Evolutionary conservation across 208 protist species (phyloP).

Genomic region (Trypanosoma mega): DNA sequence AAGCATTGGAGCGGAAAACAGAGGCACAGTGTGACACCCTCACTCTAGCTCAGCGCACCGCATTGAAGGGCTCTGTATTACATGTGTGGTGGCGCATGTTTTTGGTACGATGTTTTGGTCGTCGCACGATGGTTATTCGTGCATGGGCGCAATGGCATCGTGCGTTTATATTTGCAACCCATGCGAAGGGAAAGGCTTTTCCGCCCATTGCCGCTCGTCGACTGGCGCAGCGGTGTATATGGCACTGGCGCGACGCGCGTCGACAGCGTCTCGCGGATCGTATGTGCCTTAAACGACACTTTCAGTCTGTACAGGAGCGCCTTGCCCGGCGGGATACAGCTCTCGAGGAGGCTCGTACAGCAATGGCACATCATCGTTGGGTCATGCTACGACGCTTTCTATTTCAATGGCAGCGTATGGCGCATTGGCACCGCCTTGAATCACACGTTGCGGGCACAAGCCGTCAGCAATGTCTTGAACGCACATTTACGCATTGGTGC

Average conservation of each 20-base stretch:
- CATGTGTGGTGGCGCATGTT: conserved; percentile 17
- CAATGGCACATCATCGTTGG: neutral
- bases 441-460: no score
- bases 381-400: conserved; percentile 3
- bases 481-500: no score
- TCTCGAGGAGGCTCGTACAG: neutral
- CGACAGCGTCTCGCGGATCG: conserved; percentile 7
- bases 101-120: conserved; percentile 13
- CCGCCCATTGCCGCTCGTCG: conserved; percentile 7
- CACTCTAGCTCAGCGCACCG: conserved; percentile 6
- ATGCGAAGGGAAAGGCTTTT: neutral
- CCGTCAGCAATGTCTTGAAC: no score
- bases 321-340: neutral
- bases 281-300: neutral
- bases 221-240: neutral
- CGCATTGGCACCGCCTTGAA: no score
- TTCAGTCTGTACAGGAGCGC: conserved; percentile 3
- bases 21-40: conserved; percentile 28
- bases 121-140: conserved; percentile 6
- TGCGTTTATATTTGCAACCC: conserved; percentile 15
- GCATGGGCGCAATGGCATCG: conserved; percentile 18
- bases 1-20: conserved; percentile 17
- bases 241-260: conserved; percentile 8
- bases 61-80: neutral
- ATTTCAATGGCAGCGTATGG: conserved; percentile 1